phyloP scores from a whole-genome alignment of 192 early-diverging fungal genomes.

The Lobulomyces angularis region DNA sequence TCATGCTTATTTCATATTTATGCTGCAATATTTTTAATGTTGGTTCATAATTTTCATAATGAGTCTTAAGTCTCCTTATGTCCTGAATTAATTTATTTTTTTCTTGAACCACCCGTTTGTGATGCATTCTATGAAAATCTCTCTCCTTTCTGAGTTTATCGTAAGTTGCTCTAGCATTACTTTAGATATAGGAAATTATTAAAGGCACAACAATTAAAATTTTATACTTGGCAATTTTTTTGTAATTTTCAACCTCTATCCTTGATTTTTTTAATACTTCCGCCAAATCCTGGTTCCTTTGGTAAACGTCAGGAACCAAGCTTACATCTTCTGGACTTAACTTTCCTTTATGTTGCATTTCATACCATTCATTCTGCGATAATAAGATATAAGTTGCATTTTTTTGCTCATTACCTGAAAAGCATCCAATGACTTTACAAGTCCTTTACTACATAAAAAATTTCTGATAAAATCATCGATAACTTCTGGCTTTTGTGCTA shows the following conservation, averaged over 20 bases:
- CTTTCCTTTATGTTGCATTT: conserved; percentile 29
- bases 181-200: conserved; percentile 3
- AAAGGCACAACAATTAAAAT: not conserved
- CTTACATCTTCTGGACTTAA: conserved; percentile 28
- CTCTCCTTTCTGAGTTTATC: conserved; percentile 43
- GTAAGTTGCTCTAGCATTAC: conserved; percentile 44
- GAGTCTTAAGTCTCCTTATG: conserved; percentile 42
- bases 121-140: conserved; percentile 50
- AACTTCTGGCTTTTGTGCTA: conserved; percentile 38
- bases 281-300: conserved; percentile 34
- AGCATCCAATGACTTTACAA: conserved; percentile 35
- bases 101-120: conserved; percentile 46
- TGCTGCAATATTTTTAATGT: conserved; percentile 23
- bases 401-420: conserved; percentile 28
- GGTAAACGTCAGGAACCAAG: conserved; percentile 43
- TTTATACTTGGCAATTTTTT: conserved; percentile 40
- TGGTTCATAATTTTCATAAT: conserved; percentile 35
- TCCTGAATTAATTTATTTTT: conserved; percentile 33
- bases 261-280: conserved; percentile 33
- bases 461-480: conserved; percentile 49
- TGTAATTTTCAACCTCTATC: conserved; percentile 38
- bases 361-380: conserved; percentile 47
- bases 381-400: not conserved
- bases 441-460: conserved; percentile 34
- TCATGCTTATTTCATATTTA: conserved; percentile 42